Conservation (phyloP, 2,329 filamentous ascomycete species). For the Ambrosiella xylebori region DNA sequence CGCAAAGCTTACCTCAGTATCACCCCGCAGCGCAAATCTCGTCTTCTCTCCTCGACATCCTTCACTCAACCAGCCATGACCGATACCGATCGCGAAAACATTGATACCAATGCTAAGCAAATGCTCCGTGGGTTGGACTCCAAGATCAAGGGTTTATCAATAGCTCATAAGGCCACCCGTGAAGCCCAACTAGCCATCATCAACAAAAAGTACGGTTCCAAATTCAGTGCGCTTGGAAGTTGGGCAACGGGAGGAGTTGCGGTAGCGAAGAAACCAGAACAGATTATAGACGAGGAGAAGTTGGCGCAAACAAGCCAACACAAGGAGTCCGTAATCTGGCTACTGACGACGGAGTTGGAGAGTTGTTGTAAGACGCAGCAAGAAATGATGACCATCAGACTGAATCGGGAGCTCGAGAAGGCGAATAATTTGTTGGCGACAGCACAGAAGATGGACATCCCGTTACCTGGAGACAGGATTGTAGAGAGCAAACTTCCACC, state of each 20-base stretch:
- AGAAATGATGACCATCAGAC: constrained; percentile 79
- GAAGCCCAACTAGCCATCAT: constrained; percentile 56
- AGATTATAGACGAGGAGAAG: constrained; percentile 53
- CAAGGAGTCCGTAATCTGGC: constrained; percentile 71
- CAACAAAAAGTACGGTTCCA: constrained; percentile 48
- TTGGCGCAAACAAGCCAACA: constrained; percentile 51
- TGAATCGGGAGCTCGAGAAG: constrained; percentile 75
- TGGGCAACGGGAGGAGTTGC: constrained; percentile 49
- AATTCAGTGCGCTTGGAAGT: constrained; percentile 44
- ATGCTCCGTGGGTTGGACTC: constrained; percentile 72
- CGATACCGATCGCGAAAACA: constrained; percentile 66
- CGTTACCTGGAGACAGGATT: constrained; percentile 7
- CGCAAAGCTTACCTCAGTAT: constrained; percentile 85
- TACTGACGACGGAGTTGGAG: constrained; percentile 58
- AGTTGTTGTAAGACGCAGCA: constrained; percentile 63
- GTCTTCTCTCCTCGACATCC: constrained; percentile 33
- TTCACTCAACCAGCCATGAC: constrained; percentile 34
- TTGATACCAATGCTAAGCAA: constrained; percentile 74
- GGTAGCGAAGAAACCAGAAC: constrained; percentile 40
- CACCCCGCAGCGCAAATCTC: constrained; percentile 54
- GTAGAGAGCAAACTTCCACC: constrained; percentile 9
- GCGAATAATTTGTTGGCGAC: constrained; percentile 73
- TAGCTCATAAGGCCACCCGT: constrained; percentile 66
- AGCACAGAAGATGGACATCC: constrained; percentile 20
- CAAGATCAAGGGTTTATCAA: constrained; percentile 61